phyloP scores from a whole-genome alignment of 2,329 filamentous ascomycete species.

The Colletotrichum gigasporum region DNA sequence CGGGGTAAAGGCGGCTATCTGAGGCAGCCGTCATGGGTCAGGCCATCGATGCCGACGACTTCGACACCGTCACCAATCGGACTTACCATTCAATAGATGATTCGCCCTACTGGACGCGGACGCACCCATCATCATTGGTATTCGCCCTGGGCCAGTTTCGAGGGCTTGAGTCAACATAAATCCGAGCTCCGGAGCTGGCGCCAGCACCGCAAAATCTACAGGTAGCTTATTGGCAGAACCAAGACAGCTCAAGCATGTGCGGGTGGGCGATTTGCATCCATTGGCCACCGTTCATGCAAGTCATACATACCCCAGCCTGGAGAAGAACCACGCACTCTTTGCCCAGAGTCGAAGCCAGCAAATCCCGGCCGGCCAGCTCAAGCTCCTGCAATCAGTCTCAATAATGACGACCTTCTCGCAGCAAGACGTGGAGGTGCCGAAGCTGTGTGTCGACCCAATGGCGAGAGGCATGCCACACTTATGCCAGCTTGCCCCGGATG shows the following conservation, averaged over 20 bases:
- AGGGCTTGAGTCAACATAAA: background rate
- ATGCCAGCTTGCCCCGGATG: background rate
- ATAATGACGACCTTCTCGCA: slow-evolving; percentile 8
- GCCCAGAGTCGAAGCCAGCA: background rate
- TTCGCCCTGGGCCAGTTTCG: background rate
- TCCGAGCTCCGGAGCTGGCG: background rate
- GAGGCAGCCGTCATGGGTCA: too few species aligned
- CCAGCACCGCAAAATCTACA: background rate
- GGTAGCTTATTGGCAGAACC: background rate
- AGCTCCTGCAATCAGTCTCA: background rate
- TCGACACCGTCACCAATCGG: too few species aligned
- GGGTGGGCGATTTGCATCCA: background rate
- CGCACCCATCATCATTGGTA: background rate
- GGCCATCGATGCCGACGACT: too few species aligned
- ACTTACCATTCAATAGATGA: too few species aligned
- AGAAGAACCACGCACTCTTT: background rate
- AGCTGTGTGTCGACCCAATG: background rate
- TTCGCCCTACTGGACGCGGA: too few species aligned
- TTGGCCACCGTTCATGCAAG: slow-evolving; percentile 15
- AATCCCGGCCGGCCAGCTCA: background rate
- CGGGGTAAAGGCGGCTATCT: too few species aligned
- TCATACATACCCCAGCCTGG: background rate
- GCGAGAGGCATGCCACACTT: background rate
- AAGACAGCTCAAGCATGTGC: background rate
- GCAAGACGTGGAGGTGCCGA: background rate